Base-by-base conservation (phyloP, 2,329 filamentous ascomycete species). In the Trichophyton verrucosum region DNA sequence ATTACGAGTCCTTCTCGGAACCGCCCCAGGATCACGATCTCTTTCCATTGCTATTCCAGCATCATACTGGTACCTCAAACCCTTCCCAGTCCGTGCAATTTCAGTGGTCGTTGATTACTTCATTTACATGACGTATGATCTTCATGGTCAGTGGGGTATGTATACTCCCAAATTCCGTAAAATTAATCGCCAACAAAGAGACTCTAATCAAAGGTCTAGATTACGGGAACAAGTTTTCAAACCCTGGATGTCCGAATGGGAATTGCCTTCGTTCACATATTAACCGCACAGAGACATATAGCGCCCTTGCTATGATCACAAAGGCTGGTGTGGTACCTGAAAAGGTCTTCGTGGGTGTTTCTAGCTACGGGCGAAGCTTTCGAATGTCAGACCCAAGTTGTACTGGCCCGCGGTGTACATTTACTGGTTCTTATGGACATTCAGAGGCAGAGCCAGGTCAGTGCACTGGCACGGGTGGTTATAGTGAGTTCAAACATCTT, bases 101-200 rank as follows among this genome's bases (percentile, higher is more conserved):
- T 22, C 17, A 22, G 11, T 59, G 7, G 62, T 67, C 0, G 64
- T 71, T 20, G 70, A 71, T 59, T 72, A 72, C 61, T 64, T 72
- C 24, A 63, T 72, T 15, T 73, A 66, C 58, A 75, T 75, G 73
- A 74, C 65, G 40, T 75, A 75, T 63, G 73, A 74, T 61, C 66
- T 73, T 11, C 66, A 67, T 38, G 66, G 66, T n/a, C 65, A 66
- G 27, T 66, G 66, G 66, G 72, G 33, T 24, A 47, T 9, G 44
- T 22, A 9, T 20, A 47, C 53, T 4, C n/a, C 61, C 9, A 9
- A 36, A 8, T 36, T 36, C 33, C 11, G 3, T 24, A 72, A 24
- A 62, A 62, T 49, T 46, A 58, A 17, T 57, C 46, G 17, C 17
- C 44, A 9, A 22, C 40, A 9, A 24, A 20, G 6, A 20, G 68